Evolutionary conservation across 345 rosid species (phyloP).

Genomic region (Pistacia atlantica): DNA sequence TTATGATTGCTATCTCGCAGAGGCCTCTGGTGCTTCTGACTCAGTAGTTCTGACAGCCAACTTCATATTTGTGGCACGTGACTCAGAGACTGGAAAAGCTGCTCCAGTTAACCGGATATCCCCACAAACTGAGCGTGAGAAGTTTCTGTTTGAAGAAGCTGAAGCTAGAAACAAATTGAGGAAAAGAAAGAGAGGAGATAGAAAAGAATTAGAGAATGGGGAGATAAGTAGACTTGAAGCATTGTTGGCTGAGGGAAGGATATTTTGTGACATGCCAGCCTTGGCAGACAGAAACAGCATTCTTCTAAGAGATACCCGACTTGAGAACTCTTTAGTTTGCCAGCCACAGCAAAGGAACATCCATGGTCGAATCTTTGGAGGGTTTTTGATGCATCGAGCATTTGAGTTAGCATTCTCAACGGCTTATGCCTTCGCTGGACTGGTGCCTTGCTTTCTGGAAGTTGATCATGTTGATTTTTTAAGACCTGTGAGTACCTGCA

Average conservation of each 20-base stretch:
- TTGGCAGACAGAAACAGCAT: constrained; percentile 86
- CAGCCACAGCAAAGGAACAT: constrained; percentile 89
- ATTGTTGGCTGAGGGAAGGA: constrained; percentile 71
- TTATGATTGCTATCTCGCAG: constrained; percentile 34
- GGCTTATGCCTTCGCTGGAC: constrained; percentile 83
- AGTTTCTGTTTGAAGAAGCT: constrained; percentile 67
- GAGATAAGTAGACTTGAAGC: constrained; percentile 47
- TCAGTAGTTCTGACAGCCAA: constrained; percentile 64
- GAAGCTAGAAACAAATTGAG: constrained; percentile 68
- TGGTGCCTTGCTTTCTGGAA: constrained; percentile 76
- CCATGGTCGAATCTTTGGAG: constrained; percentile 82
- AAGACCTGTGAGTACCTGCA: constrained; percentile 62
- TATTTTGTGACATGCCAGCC: constrained; percentile 82
- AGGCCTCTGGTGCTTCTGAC: constrained; percentile 44
- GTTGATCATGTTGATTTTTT: constrained; percentile 91
- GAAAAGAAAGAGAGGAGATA: constrained; percentile 57
- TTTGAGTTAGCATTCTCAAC: constrained; percentile 89
- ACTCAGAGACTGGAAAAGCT: constrained; percentile 76
- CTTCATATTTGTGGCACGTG: constrained; percentile 86
- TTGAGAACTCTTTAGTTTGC: constrained; percentile 71
- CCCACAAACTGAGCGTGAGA: constrained; percentile 68
- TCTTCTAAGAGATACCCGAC: constrained; percentile 69
- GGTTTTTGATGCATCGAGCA: constrained; percentile 81
- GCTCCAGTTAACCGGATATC: constrained; percentile 67
- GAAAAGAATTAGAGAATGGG: constrained; percentile 48